Evolutionary conservation across 768 basidiomycete species (phyloP), one percentile per base, ranked within the genome.

Genomic region (Phylloporus arenicola): DNA sequence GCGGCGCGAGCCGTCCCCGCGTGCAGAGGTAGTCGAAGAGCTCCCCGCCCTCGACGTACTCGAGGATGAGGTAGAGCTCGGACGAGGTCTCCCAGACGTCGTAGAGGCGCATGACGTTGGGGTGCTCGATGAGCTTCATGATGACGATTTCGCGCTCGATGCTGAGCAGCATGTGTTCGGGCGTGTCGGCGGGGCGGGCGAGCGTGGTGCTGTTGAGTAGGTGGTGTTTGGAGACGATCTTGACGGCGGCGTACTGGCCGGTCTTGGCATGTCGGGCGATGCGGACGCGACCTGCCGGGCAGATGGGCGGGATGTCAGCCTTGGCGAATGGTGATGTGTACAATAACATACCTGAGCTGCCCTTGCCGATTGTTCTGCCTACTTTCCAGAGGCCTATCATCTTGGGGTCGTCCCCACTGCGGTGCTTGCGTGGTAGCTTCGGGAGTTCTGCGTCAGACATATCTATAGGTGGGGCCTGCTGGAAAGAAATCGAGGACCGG

Each of bases 61-160:
- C 94, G 59, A 95, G 83, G 59, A 98, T 86, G 53, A 98, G 82
- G 67, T 82, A 96, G 57, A 95, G 80, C 51, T 94, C 84, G 29
- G 81, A 79, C 4, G 86, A 86, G 0, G 92, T 93, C 70, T 98
- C 93, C 92, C 91, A 97, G 55, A 98, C 93, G 64, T 98, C 94
- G 72, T 92, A 94, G 25, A 98, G 80, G 50, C 83, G 85, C 80
- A 96, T 82, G 56, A 98, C 83, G 67, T 95, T 93, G 2, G 93
- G 93, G 64, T 98, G 92, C 55, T 94, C 86, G 57, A 96, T 86
- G 54, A 96, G 82, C 68, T 96, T 98, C 93, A 98, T 94, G 62
- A 96, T 85, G 53, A 94, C 91, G 45, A 96, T 95, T 70, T 98
- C 94, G 54, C 92, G 81, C 67, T 95, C 89, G 53, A 96, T 83